Conservation (phyloP, 352 stramenopile genomes). For the Nothophytophthora sp. region DNA sequence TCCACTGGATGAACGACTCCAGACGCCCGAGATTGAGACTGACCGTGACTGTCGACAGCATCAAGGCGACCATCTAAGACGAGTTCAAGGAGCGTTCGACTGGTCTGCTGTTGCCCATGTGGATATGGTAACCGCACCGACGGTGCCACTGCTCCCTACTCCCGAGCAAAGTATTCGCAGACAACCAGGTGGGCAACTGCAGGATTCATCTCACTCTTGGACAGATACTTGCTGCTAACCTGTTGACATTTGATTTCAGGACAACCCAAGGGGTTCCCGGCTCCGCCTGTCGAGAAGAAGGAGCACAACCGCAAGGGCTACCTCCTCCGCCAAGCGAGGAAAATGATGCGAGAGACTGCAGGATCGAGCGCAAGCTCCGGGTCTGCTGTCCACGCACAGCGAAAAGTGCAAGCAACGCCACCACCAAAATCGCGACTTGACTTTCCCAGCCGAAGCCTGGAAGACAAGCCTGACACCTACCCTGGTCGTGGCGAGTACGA, state of each 20-base stretch:
- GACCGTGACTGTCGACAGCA: slow-evolving; percentile 5
- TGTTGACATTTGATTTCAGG: slow-evolving; percentile 7
- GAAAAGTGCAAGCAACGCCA: slow-evolving; percentile 1
- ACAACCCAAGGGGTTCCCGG: slow-evolving; percentile 6
- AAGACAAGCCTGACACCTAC: slow-evolving; percentile 12
- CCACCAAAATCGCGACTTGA: slow-evolving; percentile 9
- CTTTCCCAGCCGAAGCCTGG: background rate
- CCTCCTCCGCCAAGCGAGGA: slow-evolving; percentile 57
- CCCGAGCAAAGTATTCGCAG: slow-evolving; percentile 4
- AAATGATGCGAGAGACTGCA: slow-evolving; percentile 33
- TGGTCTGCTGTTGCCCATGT: slow-evolving; percentile 4
- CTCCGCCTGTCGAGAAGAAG: slow-evolving; percentile 44
- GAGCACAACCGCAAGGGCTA: slow-evolving; percentile 82
- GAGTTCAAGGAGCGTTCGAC: slow-evolving; percentile 19
- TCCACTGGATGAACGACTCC: slow-evolving; percentile 19
- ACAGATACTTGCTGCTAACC: background rate
- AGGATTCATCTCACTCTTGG: background rate
- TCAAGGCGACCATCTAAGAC: slow-evolving; percentile 10
- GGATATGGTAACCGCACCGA: background rate
- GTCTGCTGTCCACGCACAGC: slow-evolving; percentile 5
- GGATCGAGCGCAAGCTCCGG: background rate
- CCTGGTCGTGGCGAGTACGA: slow-evolving; percentile 9
- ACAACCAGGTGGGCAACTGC: slow-evolving; percentile 18
- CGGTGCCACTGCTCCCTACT: background rate
- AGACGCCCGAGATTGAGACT: slow-evolving; percentile 12